Percentiles rank a stretch among this genome's conserved stretches.
These are phyloP conservation scores for Euptelea pleiosperma DNA, from an alignment of 164 flowering plant genomes.

Conservation along the genomic window DNA sequence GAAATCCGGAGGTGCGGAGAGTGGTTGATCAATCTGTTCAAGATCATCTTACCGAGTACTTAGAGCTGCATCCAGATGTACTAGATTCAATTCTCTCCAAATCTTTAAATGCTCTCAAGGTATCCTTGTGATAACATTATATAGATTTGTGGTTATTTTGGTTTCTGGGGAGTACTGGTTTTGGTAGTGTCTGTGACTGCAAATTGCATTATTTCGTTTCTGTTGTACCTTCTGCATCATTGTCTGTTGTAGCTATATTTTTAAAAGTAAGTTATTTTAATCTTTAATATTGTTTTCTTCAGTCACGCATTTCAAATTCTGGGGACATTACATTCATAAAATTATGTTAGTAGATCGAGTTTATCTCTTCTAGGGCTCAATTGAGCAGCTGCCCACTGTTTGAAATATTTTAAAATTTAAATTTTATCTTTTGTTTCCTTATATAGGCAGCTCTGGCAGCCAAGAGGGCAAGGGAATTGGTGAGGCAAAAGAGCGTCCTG, in stretches of 20 bases:
- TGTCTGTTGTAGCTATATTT: background rate
- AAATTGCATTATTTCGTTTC: background rate
- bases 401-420: background rate
- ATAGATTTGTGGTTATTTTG: background rate
- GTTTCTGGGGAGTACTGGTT: background rate
- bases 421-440: slow-evolving; percentile 10
- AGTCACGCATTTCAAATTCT: background rate
- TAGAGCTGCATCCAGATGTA: slow-evolving; percentile 96
- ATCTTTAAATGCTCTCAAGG: slow-evolving; percentile 93
- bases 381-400: background rate
- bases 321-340: background rate
- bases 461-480: slow-evolving; percentile 91
- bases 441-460: slow-evolving; percentile 92
- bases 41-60: slow-evolving; percentile 84
- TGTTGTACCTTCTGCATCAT: background rate
- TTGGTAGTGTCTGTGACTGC: background rate
- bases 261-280: background rate
- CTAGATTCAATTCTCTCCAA: slow-evolving; percentile 87
- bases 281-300: background rate
- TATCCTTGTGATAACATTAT: slow-evolving; percentile 18
- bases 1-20: slow-evolving; percentile 97
- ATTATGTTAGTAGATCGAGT: background rate
- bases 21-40: slow-evolving; percentile 90
- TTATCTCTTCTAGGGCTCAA: no score
- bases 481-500: slow-evolving; percentile 81